Evolutionary conservation across 306 rosid species (phyloP).

Genomic region (Luffa aegyptiaca): DNA sequence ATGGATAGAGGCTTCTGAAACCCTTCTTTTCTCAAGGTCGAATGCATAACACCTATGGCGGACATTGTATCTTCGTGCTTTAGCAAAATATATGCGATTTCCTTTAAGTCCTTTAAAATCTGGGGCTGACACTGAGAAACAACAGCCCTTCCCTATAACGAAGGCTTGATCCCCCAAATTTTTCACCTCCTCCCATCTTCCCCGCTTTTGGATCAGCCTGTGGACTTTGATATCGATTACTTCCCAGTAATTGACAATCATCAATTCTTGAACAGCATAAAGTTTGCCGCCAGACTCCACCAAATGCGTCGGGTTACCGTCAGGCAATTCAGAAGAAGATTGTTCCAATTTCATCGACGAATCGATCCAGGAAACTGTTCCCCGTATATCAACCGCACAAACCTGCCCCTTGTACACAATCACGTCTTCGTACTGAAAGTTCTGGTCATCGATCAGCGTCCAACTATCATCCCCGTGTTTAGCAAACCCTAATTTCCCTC

Average conservation of each 20-base stretch:
- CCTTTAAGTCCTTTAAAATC: constrained; percentile 12
- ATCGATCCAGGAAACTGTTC: constrained; percentile 43
- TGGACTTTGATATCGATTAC: constrained; percentile 16
- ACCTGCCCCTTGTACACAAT: constrained; percentile 37
- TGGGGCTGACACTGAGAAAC: constrained; percentile 7
- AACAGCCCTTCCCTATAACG: constrained; percentile 12
- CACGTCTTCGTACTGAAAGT: constrained; percentile 37
- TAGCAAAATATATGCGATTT: constrained; percentile 27
- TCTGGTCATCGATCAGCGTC: constrained; percentile 19
- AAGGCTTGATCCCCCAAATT: constrained; percentile 20
- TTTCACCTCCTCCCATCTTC: constrained; percentile 23
- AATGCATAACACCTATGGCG: constrained; percentile 9
- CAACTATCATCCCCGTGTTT: constrained; percentile 5
- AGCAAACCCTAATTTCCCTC: too few relatives aligned
- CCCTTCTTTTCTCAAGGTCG: constrained; percentile 15
- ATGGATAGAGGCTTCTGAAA: too few relatives aligned
- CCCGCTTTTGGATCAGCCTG: constrained; percentile 25
- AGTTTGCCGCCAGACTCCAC: constrained; percentile 49
- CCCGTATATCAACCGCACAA: constrained; percentile 52
- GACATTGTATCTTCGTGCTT: background rate
- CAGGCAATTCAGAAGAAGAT: constrained; percentile 36
- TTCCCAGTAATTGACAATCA: too few relatives aligned
- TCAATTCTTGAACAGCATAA: background rate
- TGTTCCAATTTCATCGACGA: constrained; percentile 24
- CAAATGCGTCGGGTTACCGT: constrained; percentile 47